Base-by-base conservation (phyloP, 805 yeast species). In the Yamadazyma insecticola region DNA sequence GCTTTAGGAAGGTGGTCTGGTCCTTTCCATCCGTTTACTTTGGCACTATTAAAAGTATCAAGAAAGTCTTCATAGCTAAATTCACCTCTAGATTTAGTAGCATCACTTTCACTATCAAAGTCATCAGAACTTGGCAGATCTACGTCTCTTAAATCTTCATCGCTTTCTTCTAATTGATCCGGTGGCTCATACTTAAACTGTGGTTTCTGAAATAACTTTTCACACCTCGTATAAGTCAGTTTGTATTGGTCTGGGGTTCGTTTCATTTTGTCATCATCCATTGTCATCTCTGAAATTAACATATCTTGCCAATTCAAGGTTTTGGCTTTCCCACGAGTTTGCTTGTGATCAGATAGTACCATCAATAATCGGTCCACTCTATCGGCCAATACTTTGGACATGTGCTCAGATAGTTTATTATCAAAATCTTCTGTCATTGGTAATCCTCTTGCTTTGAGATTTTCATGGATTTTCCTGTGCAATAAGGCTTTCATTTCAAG, bases 291-390 rank as follows among this genome's bases (percentile, higher is more conserved):
- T 9, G 57, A 49, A 8, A 48, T 27, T 6, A 60, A 30, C 2
- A 58, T 39, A 23, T 57, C 55, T 26, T 52, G 59, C 67, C 67
- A 60, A 10, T 36, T 44, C 16, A 30, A 22, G 13, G 38, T 22
- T 7, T 26, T 31, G 18, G 14, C 21, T 24, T 9, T 29, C 29
- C 15, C 15, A 23, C 4, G 11, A 17, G 7, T 25, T 29, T 7
- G 24, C 14, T 2, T 26, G 26, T 12, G 28, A n/a, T 38, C 30
- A 10, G 27, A 14, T 19, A 36, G 32, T 8, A 38, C 29, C 7
- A 45, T 37, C 8, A 35, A 36, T 26, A 10, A 24, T 5, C 20
- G 15, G 20, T 41, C 45, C 1, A 31, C 20, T 26, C 30, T 22
- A 19, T 18, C 8, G 12, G 33, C 24, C 12, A 37, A 26, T n/a